Evolutionary conservation across 2,329 filamentous ascomycete genomes (phyloP).

Genomic region (Scedosporium minutisporum): DNA sequence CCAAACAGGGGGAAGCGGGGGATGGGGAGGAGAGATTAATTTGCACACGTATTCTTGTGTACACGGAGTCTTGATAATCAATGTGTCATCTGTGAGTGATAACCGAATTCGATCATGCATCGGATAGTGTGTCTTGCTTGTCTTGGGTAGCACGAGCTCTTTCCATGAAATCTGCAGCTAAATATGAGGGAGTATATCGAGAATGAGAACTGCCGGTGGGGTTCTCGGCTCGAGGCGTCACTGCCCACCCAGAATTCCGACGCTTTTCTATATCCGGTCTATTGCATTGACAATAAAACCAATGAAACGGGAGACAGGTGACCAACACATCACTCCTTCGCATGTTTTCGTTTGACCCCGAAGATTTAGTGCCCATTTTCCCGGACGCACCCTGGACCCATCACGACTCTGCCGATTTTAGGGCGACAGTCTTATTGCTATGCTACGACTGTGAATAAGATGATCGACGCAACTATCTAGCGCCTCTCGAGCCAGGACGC

Average conservation of each 20-base stretch:
- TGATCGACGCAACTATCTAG: too few relatives aligned
- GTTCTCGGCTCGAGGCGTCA: not conserved
- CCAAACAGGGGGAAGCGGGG: not conserved
- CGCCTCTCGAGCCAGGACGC: too few relatives aligned
- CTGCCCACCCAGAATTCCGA: not conserved
- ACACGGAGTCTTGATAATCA: not conserved
- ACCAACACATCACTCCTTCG: too few relatives aligned
- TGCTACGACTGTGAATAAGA: too few relatives aligned
- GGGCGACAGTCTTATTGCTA: too few relatives aligned
- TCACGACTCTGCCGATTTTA: too few relatives aligned
- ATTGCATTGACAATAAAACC: too few relatives aligned
- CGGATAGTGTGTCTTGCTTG: not conserved
- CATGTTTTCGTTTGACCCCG: too few relatives aligned
- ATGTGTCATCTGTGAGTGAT: not conserved
- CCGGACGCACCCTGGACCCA: too few relatives aligned
- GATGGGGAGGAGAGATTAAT: not conserved
- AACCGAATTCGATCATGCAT: not conserved
- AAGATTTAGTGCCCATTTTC: too few relatives aligned
- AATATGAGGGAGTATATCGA: not conserved
- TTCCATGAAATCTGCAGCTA: not conserved
- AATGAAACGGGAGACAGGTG: too few relatives aligned
- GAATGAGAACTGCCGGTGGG: not conserved
- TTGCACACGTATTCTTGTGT: not conserved
- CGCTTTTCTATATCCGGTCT: not conserved
- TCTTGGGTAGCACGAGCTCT: not conserved